Evolutionary conservation across 73 alveolate species (phyloP).

Genomic region (Paramecium sexaurelia): DNA sequence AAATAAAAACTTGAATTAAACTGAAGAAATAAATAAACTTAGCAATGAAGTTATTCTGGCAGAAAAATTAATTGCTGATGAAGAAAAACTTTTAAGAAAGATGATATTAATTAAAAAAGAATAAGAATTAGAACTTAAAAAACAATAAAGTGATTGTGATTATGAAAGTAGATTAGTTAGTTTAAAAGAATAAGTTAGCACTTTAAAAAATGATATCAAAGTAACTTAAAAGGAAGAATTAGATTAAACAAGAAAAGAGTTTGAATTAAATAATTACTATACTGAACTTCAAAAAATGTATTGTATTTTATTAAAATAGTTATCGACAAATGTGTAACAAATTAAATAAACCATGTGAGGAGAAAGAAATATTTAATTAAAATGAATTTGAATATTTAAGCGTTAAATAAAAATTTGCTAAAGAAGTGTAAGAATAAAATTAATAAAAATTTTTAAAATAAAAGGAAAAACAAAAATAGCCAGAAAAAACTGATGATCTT

Average conservation of each 20-base stretch:
- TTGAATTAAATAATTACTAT: neutral
- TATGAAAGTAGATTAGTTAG: neutral
- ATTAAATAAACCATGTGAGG: neutral
- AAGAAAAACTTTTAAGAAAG: neutral
- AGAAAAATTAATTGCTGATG: neutral
- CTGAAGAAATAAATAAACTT: neutral
- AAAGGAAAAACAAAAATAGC: neutral
- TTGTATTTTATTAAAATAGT: neutral
- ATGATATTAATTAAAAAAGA: neutral
- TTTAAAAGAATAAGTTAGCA: neutral
- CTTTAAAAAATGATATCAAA: neutral
- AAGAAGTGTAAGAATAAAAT: neutral
- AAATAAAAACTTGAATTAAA: neutral
- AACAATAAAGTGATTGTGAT: neutral
- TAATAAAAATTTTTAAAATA: neutral
- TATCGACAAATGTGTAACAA: neutral
- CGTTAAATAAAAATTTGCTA: neutral
- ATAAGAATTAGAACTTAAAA: neutral
- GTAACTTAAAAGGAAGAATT: neutral
- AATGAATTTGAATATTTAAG: neutral
- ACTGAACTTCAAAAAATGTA: neutral
- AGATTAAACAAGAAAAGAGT: neutral
- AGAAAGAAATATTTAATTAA: neutral
- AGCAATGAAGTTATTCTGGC: neutral
- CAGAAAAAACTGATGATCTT: neutral